Evolutionary conservation across 805 yeast genomes (phyloP), one percentile per base, ranked within the genome.

Genomic region (Cyberlindnera xylosilytica): DNA sequence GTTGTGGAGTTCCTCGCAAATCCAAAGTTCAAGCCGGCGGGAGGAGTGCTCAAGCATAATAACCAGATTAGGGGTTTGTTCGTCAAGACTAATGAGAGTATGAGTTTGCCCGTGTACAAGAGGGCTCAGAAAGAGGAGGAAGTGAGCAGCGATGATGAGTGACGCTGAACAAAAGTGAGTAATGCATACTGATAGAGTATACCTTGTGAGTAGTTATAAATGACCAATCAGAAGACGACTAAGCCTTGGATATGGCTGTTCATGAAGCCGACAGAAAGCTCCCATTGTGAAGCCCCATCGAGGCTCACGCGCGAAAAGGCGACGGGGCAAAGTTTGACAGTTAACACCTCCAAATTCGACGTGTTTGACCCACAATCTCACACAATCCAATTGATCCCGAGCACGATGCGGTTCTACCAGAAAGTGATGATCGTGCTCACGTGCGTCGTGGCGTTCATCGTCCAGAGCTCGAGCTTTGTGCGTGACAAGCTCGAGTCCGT

Each of bases 11-110:
- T 74, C 53, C 62, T 87, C 27, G 68, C 70, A 4, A 65, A 64
- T 41, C 61, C 58, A 13, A 67, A 70, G 36, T 63, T 64, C 52
- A 65, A 57, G 47, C 84, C 85, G 3, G 51, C 56, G 39, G 87
- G 87, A 10, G 87, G 87, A 3, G 56, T 78, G 4, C 58, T 80
- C 22, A 66, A 66, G 43, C 64, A 64, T 26, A 72, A 70, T 17
- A 63, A 66, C 15, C 72, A 71, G 30, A 64, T 84, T 11, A 69
- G 61, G 11, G 74, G 73, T 20, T 61, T 82, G 13, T 78, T 78
- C 53, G 66, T 85, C 31, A 84, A 83, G 61, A 80, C 88, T 0
- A 70, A 77, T 35, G 82, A 78, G 31, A 82, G 90, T 61, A 69
- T 73, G 15, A 77, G 86, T 59, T 64, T 85, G 51, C 91, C 90